Evolutionary conservation across 1,284 basidiomycete genomes (phyloP), one percentile per base, ranked within the genome.

Genomic region (Apiotrichum brassicae): DNA sequence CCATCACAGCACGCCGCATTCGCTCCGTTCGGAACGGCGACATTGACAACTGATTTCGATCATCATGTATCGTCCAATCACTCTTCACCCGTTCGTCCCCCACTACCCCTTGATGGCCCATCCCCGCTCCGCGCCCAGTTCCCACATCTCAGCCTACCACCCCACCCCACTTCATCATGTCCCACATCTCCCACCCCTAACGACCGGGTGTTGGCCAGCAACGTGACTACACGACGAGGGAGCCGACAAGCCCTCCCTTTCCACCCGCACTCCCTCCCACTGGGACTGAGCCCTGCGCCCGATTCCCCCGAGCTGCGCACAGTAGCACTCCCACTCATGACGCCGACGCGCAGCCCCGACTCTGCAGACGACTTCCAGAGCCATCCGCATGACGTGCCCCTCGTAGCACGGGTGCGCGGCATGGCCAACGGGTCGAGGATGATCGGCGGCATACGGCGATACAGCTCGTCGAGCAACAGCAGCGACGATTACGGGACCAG

Each of bases 221-320:
- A 34, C n/a, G n/a, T 42, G 23, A 19, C 40, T 12, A 16, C 9
- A 28, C 34, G 38, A 20, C 45, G 45, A 24, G 18, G 11, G 14
- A 48, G 12, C 32, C 46, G 19, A 12, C 37, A 45, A 2, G 33
- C 18, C 23, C 44, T 61, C 35, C 59, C 61, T 8, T 56, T 49
- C 44, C 48, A 61, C 48, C 58, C 59, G 2, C 43, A 53, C 40
- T 42, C 43, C 11, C 37, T 24, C 6, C 40, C 51, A 5, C 57
- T 59, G 20, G 39, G 53, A 6, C 51, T 49, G 24, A 43, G 59
- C 14, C 39, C 25, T 0, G 45, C 60, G 1, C 65, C 65, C 7
- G 39, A 32, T 14, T 62, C 59, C 20, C 67, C 67, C 20, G 63
- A 64, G 46, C 39, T 69, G 12, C 48, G 53, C n/a, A 60, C 64